Conservation (phyloP, 495 filamentous ascomycete species). For the Podospora conica region DNA sequence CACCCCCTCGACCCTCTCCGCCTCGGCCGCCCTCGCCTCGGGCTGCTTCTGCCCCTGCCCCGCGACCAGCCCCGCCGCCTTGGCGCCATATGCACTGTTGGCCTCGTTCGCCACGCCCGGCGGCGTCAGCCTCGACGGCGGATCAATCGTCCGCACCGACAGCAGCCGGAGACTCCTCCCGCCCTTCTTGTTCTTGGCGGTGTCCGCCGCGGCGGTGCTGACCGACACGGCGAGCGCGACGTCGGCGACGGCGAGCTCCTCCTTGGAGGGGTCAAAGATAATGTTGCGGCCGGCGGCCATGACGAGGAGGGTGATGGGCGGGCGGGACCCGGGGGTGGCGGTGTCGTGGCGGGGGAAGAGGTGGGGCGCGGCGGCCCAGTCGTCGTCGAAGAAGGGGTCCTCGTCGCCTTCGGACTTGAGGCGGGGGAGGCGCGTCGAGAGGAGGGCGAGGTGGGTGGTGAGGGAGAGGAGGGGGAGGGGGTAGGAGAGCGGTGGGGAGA, state of each 20-base stretch:
- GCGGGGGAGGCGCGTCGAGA: constrained; percentile 75
- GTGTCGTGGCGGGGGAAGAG: constrained; percentile 58
- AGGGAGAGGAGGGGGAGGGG: constrained; percentile 87
- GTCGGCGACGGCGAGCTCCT: constrained; percentile 90
- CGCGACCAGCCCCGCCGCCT: constrained; percentile 9
- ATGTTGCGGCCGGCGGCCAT: constrained; percentile 80
- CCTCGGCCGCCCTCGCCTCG: constrained; percentile 43
- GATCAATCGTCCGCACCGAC: constrained; percentile 67
- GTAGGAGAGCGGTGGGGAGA: constrained; percentile 86
- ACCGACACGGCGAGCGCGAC: constrained; percentile 75
- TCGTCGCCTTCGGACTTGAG: constrained; percentile 82
- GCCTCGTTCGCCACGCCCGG: constrained; percentile 62
- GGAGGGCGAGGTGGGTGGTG: constrained; percentile 92
- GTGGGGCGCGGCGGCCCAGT: constrained; percentile 77
- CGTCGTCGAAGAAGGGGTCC: constrained; percentile 96
- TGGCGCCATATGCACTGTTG: constrained; percentile 54
- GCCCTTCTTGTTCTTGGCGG: constrained; percentile 13
- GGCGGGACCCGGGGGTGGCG: constrained; percentile 36
- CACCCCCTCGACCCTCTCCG: constrained; percentile 57
- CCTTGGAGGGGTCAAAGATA: constrained; percentile 85
- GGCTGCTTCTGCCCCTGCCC: constrained; percentile 33
- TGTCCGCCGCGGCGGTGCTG: constrained; percentile 12
- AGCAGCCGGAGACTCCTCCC: constrained; percentile 36
- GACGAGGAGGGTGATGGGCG: constrained; percentile 85
- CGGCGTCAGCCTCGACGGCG: constrained; percentile 50